Evolutionary conservation across 176 grass and related monocot genomes (phyloP).

Genomic region (Alloteropsis semialata): DNA sequence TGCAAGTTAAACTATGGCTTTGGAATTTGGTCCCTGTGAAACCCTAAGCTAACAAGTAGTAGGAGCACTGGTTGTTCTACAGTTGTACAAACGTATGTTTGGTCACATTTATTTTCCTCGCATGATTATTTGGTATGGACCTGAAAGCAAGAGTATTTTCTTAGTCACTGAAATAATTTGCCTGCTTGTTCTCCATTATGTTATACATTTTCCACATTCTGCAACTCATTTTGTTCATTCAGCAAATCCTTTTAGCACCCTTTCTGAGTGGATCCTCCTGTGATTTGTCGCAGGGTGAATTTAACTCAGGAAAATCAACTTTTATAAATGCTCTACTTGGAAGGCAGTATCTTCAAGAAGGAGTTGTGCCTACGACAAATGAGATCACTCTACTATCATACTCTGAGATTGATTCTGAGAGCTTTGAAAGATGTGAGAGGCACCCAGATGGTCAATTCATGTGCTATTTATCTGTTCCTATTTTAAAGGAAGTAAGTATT

Average conservation of each 20-base stretch:
- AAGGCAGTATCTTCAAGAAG: constrained; percentile 84
- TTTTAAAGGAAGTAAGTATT: constrained; percentile 88
- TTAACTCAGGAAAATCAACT: constrained; percentile 96
- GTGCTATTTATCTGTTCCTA: constrained; percentile 86
- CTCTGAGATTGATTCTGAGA: constrained; percentile 75
- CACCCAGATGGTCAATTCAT: constrained; percentile 87
- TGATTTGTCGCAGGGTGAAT: constrained; percentile 74
- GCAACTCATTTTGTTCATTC: background rate
- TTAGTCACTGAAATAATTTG: background rate
- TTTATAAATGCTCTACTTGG: constrained; percentile 98
- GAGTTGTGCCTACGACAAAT: constrained; percentile 93
- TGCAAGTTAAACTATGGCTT: background rate
- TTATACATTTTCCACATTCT: background rate
- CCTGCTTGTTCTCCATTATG: background rate
- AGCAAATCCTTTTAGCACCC: constrained; percentile 1
- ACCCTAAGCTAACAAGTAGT: background rate
- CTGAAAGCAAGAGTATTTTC: background rate
- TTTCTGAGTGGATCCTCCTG: constrained; percentile 1
- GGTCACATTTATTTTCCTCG: background rate
- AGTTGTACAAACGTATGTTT: constrained; percentile 4
- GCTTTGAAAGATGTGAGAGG: constrained; percentile 73
- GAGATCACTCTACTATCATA: constrained; percentile 83
- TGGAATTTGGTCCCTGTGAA: background rate
- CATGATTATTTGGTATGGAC: constrained; percentile 14
- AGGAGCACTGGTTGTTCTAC: constrained; percentile 4